Conservation (phyloP, 2,329 filamentous ascomycete genomes). For the Pseudogymnoascus sp. region DNA sequence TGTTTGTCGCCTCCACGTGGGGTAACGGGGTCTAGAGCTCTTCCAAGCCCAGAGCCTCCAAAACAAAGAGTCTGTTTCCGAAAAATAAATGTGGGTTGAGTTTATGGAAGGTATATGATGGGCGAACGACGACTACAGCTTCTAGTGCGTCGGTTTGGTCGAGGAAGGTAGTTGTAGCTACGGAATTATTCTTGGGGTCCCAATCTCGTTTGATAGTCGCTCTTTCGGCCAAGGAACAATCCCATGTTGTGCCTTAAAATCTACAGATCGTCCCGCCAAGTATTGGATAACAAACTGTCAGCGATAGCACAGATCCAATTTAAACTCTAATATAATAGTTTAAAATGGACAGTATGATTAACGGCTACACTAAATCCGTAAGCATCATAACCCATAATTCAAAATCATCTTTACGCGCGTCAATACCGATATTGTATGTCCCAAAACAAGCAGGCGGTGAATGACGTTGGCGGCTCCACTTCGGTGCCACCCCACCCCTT, state of each 20-base stretch:
- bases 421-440: not conserved
- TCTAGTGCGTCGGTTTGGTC: not conserved
- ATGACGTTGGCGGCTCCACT: slow-evolving; percentile 9
- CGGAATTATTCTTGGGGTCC: not conserved
- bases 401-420: not conserved
- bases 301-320: slow-evolving; percentile 6
- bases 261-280: slow-evolving; percentile 1
- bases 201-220: slow-evolving; percentile 9
- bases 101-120: not conserved
- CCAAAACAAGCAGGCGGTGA: slow-evolving; percentile 6
- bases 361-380: not conserved
- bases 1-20: slow-evolving; percentile 8
- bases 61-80: not conserved
- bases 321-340: not conserved
- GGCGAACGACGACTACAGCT: not conserved
- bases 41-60: not conserved
- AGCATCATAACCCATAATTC: not conserved
- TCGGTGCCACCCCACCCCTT: slow-evolving; percentile 2
- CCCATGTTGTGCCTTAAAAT: slow-evolving; percentile 6
- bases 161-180: not conserved
- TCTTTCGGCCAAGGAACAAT: slow-evolving; percentile 6
- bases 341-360: not conserved
- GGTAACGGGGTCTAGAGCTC: slow-evolving; percentile 3
- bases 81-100: not conserved
- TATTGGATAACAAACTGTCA: slow-evolving; percentile 5